Conservation (phyloP, 2,329 filamentous ascomycete genomes). For the Xylariaceae sp. region DNA sequence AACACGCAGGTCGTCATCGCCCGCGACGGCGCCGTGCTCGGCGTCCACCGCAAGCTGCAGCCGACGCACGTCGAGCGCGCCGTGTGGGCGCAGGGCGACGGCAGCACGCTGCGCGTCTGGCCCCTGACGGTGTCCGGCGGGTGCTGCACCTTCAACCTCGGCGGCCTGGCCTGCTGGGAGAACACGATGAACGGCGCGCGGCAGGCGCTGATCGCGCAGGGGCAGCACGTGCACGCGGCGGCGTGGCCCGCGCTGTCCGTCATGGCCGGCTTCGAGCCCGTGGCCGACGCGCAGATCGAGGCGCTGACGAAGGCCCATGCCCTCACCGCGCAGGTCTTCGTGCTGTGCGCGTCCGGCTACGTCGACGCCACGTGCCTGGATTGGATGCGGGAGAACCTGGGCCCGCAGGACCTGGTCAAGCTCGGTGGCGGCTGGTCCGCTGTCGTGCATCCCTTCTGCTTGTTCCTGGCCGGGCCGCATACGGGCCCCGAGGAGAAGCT, state of each 20-base stretch:
- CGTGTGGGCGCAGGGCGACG: constrained; percentile 19
- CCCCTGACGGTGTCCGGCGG: no score
- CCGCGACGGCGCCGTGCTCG: constrained; percentile 17
- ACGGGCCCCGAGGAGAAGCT: constrained; percentile 18
- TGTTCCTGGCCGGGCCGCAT: constrained; percentile 19
- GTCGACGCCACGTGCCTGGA: constrained; percentile 32
- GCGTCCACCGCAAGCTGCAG: constrained; percentile 26
- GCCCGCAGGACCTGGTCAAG: constrained; percentile 21
- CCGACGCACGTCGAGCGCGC: constrained; percentile 23
- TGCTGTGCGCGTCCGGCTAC: constrained; percentile 33
- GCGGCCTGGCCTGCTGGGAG: constrained; percentile 26
- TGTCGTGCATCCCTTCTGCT: constrained; percentile 24
- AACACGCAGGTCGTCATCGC: constrained; percentile 23
- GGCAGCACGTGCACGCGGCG: constrained; percentile 22
- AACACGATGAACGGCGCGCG: constrained; percentile 24
- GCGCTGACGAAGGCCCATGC: constrained; percentile 38
- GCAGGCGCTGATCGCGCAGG: constrained; percentile 22
- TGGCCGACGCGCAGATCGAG: constrained; percentile 36
- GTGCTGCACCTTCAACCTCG: constrained; percentile 14
- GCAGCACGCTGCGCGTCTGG: no score
- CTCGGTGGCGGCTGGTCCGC: constrained; percentile 22
- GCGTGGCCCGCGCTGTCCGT: constrained; percentile 24
- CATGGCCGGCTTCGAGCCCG: constrained; percentile 29
- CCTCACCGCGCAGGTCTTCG: constrained; percentile 35
- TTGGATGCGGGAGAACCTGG: constrained; percentile 27